These are phyloP conservation scores for Mitragyna speciosa DNA, from an alignment of 257 asterid genomes.

Conservation along the genomic window DNA sequence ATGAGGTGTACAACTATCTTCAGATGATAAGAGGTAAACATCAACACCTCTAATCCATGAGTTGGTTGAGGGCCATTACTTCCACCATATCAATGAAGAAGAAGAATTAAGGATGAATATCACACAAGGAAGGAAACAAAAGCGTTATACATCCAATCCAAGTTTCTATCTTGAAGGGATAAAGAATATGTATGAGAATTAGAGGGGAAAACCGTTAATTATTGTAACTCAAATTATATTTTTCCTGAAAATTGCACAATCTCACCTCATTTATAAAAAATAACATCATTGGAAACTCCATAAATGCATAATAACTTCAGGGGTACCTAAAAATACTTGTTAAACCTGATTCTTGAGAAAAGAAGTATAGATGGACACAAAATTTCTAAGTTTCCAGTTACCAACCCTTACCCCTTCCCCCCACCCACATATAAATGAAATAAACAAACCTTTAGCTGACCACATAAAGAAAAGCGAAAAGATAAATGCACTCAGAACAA, in stretches of 20 bases:
- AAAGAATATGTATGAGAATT: neutral
- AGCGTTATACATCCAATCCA: neutral
- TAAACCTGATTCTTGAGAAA: neutral
- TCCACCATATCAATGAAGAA: neutral
- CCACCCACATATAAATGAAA: neutral
- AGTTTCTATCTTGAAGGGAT: neutral
- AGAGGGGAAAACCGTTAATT: neutral
- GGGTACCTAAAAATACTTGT: neutral
- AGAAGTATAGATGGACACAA: neutral
- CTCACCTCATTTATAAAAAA: neutral
- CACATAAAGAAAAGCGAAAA: neutral
- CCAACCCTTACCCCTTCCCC: neutral
- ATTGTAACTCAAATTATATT: neutral
- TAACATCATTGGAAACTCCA: neutral
- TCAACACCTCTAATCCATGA: neutral
- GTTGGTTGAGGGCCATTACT: neutral
- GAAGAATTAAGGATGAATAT: neutral
- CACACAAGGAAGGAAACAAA: neutral
- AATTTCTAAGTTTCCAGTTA: neutral
- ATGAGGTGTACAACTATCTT: neutral
- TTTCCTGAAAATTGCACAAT: too few species aligned
- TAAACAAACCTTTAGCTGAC: neutral
- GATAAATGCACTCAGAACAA: neutral
- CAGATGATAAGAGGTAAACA: neutral
- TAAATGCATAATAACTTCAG: neutral